phyloP scores from a whole-genome alignment of 2,329 filamentous ascomycete species.

The Pseudopyrenochaeta lycopersici region DNA sequence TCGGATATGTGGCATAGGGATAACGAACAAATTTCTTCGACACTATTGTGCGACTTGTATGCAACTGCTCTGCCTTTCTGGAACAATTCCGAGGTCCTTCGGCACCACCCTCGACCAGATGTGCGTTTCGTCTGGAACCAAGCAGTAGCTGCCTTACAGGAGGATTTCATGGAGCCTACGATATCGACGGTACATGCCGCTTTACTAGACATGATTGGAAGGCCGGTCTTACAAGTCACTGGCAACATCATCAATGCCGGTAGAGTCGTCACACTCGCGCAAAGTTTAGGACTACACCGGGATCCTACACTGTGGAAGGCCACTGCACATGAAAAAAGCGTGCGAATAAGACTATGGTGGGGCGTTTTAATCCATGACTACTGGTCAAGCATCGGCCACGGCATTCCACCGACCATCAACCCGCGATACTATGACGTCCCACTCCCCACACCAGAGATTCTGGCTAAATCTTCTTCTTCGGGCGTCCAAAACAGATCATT shows the following conservation, averaged over 20 bases:
- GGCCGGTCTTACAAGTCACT: slow-evolving; percentile 25
- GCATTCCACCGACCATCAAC: slow-evolving; percentile 26
- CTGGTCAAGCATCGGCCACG: slow-evolving; percentile 32
- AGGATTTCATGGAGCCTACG: slow-evolving; percentile 29
- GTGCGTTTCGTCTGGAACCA: slow-evolving; percentile 29
- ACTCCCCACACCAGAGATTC: slow-evolving; percentile 3
- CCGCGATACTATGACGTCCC: slow-evolving; percentile 23
- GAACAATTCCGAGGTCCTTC: slow-evolving; percentile 16
- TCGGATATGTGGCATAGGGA: slow-evolving; percentile 19
- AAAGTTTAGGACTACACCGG: slow-evolving; percentile 27
- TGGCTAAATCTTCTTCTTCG: background rate
- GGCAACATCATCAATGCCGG: slow-evolving; percentile 31
- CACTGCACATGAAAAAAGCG: slow-evolving; percentile 21
- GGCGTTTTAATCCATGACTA: slow-evolving; percentile 30
- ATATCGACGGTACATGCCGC: slow-evolving; percentile 29
- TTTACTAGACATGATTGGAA: slow-evolving; percentile 27
- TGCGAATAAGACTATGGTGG: slow-evolving; percentile 32
- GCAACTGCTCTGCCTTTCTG: slow-evolving; percentile 23
- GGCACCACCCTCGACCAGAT: slow-evolving; percentile 15
- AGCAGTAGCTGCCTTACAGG: slow-evolving; percentile 23
- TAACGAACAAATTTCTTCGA: slow-evolving; percentile 21
- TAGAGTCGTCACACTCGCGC: slow-evolving; percentile 27
- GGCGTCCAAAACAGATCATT: background rate
- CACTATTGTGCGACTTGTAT: slow-evolving; percentile 26
- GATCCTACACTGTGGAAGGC: slow-evolving; percentile 23